A percentile compares a stretch with the other conserved stretches of the same genome.
Evolutionary conservation across 1,284 basidiomycete genomes (phyloP).

Genomic region (Trichosporon sp.): DNA sequence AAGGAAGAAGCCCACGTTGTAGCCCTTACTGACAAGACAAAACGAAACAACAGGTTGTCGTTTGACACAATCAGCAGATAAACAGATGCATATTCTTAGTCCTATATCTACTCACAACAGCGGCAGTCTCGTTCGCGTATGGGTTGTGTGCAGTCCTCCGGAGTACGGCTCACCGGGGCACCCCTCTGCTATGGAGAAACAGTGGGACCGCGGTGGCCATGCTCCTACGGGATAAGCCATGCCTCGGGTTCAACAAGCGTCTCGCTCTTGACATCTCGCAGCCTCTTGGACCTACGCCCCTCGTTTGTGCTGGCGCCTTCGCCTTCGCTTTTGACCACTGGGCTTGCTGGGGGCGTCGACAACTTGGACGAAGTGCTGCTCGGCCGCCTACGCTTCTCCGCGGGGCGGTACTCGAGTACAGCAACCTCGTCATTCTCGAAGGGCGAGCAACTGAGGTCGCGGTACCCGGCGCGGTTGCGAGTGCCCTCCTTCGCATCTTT

Average conservation of each 20-base stretch:
- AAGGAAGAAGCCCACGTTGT: neutral
- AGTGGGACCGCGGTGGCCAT: too few species aligned
- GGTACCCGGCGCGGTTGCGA: neutral
- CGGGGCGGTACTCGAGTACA: neutral
- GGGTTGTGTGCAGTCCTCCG: too few species aligned
- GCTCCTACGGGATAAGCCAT: too few species aligned
- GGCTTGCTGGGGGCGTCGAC: neutral
- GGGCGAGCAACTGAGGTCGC: neutral
- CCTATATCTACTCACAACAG: neutral
- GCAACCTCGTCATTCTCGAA: neutral
- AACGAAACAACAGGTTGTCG: neutral
- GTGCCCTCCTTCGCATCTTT: neutral
- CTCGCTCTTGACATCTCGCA: neutral
- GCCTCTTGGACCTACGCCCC: neutral
- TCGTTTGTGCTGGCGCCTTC: neutral
- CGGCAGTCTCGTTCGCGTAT: neutral
- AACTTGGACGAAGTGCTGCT: neutral
- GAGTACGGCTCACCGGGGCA: too few species aligned
- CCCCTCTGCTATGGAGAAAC: too few species aligned
- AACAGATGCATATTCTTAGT: neutral
- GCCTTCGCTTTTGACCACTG: too few species aligned
- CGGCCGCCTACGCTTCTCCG: neutral
- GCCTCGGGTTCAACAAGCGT: too few species aligned
- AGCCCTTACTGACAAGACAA: neutral
- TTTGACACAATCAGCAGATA: neutral